Evolutionary conservation across 1,284 basidiomycete genomes (phyloP).

Genomic region (Taiwanofungus camphoratus): DNA sequence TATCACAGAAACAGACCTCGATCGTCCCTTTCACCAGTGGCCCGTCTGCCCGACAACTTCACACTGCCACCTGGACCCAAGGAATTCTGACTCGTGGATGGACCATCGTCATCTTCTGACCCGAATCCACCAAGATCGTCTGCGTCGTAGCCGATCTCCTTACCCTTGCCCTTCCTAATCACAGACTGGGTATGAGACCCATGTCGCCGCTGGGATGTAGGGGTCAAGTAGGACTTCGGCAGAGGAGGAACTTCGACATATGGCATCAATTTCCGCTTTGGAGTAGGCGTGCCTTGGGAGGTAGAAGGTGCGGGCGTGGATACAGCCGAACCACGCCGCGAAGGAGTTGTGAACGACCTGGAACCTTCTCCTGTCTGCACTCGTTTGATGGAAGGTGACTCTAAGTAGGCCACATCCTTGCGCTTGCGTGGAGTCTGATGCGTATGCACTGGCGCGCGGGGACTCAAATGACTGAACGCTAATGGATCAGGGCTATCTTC

Average conservation of each 20-base stretch:
- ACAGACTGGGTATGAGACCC: conserved; percentile 24
- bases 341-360: neutral
- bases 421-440: conserved; percentile 47
- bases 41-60: conserved; percentile 45
- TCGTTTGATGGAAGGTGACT: conserved; percentile 31
- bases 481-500: conserved; percentile 46
- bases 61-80: conserved; percentile 26
- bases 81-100: conserved; percentile 20
- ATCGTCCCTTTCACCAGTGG: conserved; percentile 70
- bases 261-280: conserved; percentile 33
- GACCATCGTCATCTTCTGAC: conserved; percentile 42
- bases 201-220: conserved; percentile 25
- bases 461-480: conserved; percentile 27
- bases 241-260: conserved; percentile 55
- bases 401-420: conserved; percentile 36
- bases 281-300: neutral
- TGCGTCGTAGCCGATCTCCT: conserved; percentile 32
- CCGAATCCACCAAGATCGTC: conserved; percentile 59
- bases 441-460: conserved; percentile 17
- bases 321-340: neutral
- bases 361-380: conserved; percentile 11
- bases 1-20: conserved; percentile 44
- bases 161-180: conserved; percentile 22
- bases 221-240: conserved; percentile 43
- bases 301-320: neutral